Conservation (phyloP, 2,329 filamentous ascomycete genomes). For the Xylariaceae sp. region DNA sequence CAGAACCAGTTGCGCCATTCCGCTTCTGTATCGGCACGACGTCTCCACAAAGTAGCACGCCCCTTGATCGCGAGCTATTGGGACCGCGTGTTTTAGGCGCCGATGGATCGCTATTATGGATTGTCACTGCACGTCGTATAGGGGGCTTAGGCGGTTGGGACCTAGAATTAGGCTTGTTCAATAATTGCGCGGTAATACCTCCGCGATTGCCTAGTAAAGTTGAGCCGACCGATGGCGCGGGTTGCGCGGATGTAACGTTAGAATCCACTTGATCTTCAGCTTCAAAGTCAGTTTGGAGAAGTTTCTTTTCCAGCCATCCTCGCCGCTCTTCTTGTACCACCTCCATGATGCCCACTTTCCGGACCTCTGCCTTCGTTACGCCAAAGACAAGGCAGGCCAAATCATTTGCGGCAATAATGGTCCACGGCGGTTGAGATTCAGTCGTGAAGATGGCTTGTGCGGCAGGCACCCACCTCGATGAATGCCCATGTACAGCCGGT, state of each 20-base stretch:
- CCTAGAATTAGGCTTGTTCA: constrained; percentile 73
- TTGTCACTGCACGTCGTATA: constrained; percentile 60
- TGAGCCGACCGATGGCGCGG: constrained; percentile 40
- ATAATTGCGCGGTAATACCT: constrained; percentile 80
- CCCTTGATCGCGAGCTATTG: constrained; percentile 69
- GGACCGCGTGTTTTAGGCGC: constrained; percentile 51
- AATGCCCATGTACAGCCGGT: constrained; percentile 74
- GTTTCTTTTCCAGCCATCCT: constrained; percentile 83
- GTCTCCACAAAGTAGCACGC: constrained; percentile 89
- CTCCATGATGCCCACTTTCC: constrained; percentile 90
- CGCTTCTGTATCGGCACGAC: constrained; percentile 98
- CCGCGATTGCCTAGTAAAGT: constrained; percentile 62
- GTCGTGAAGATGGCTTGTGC: constrained; percentile 98
- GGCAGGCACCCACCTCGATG: constrained; percentile 82
- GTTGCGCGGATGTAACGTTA: constrained; percentile 37
- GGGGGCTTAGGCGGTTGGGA: constrained; percentile 51
- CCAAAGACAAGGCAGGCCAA: constrained; percentile 96
- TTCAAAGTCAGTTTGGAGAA: constrained; percentile 60
- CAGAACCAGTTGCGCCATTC: constrained; percentile 85
- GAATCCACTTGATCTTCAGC: constrained; percentile 39
- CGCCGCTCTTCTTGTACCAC: constrained; percentile 87
- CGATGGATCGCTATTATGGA: constrained; percentile 53
- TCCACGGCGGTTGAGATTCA: constrained; percentile 86
- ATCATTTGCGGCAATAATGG: constrained; percentile 93
- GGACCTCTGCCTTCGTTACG: constrained; percentile 93